A percentile compares a stretch with the other conserved stretches of the same genome.
Conservation (phyloP, 352 stramenopile species). For the Pythium biforme region DNA sequence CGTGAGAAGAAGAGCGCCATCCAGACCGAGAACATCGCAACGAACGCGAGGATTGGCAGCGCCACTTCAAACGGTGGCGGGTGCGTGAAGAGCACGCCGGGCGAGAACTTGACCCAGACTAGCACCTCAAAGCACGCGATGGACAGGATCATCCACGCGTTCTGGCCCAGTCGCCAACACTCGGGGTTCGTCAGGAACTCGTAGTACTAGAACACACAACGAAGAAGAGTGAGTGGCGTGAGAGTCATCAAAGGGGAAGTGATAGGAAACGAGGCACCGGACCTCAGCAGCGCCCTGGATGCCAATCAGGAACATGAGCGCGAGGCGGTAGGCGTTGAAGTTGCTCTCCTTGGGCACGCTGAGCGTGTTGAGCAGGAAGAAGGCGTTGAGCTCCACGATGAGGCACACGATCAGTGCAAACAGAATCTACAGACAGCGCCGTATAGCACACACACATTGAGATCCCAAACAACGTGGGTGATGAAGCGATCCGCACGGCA, state of each 20-base stretch:
- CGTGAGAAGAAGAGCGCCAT: slow-evolving; percentile 72
- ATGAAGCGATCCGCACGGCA: no score
- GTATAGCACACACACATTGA: not conserved
- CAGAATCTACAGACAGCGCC: slow-evolving; percentile 58
- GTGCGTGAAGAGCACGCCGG: slow-evolving; percentile 55
- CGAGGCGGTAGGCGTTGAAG: slow-evolving; percentile 80
- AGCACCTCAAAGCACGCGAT: slow-evolving; percentile 77
- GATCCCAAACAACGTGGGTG: no score
- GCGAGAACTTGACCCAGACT: slow-evolving; percentile 82
- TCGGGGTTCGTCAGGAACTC: slow-evolving; percentile 83
- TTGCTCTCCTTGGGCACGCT: slow-evolving; percentile 85
- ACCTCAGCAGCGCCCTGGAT: slow-evolving; percentile 81
- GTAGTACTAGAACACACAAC: slow-evolving; percentile 54
- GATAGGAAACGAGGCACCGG: not conserved
- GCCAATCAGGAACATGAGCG: slow-evolving; percentile 77
- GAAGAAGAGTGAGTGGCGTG: not conserved
- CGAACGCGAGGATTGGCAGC: slow-evolving; percentile 59
- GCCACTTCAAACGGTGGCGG: slow-evolving; percentile 53
- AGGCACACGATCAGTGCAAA: slow-evolving; percentile 86
- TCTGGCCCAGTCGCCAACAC: slow-evolving; percentile 73
- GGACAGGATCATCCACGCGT: slow-evolving; percentile 81
- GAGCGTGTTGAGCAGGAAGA: slow-evolving; percentile 91
- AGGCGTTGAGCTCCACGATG: slow-evolving; percentile 91
- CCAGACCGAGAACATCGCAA: slow-evolving; percentile 70
- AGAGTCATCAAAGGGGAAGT: not conserved